Evolutionary conservation across 257 asterid species (phyloP).

Genomic region (Fraxinus pennsylvanica): DNA sequence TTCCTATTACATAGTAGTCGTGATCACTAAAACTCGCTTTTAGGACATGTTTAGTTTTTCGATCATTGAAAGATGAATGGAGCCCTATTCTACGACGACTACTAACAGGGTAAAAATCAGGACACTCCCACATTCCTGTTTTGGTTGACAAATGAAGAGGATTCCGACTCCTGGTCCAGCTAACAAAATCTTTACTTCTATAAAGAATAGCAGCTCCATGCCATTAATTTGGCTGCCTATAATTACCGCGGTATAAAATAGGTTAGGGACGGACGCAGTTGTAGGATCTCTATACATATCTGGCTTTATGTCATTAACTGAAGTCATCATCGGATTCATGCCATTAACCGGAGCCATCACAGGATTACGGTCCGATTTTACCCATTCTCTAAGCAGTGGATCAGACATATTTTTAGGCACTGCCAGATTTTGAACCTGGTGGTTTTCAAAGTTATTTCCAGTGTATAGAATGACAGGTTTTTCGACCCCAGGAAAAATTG

Average conservation of each 20-base stretch:
- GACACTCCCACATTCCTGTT: slow-evolving; percentile 57
- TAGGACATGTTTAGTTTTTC: slow-evolving; percentile 30
- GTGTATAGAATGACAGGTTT: slow-evolving; percentile 63
- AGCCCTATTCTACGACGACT: slow-evolving; percentile 19
- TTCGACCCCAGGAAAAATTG: slow-evolving; percentile 33
- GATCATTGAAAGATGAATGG: slow-evolving; percentile 37
- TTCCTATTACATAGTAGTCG: slow-evolving; percentile 36
- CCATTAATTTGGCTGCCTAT: slow-evolving; percentile 31
- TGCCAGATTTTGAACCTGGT: slow-evolving; percentile 66
- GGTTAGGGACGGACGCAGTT: no score
- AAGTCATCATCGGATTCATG: slow-evolving; percentile 41
- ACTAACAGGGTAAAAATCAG: slow-evolving; percentile 41
- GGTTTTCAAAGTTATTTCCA: slow-evolving; percentile 32
- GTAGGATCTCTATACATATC: slow-evolving; percentile 40
- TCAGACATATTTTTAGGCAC: slow-evolving; percentile 55
- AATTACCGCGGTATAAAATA: no score
- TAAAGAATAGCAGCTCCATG: slow-evolving; percentile 36
- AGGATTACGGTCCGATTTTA: slow-evolving; percentile 37
- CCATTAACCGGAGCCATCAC: no score
- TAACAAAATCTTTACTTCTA: slow-evolving; percentile 35
- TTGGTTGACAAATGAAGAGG: slow-evolving; percentile 33
- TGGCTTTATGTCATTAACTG: slow-evolving; percentile 27
- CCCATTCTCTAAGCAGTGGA: slow-evolving; percentile 57
- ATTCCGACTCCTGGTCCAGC: slow-evolving; percentile 21
- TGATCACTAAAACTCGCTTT: slow-evolving; percentile 37